phyloP scores from a whole-genome alignment of 1,284 basidiomycete species.

The Erythrobasidium hasegawianum region DNA sequence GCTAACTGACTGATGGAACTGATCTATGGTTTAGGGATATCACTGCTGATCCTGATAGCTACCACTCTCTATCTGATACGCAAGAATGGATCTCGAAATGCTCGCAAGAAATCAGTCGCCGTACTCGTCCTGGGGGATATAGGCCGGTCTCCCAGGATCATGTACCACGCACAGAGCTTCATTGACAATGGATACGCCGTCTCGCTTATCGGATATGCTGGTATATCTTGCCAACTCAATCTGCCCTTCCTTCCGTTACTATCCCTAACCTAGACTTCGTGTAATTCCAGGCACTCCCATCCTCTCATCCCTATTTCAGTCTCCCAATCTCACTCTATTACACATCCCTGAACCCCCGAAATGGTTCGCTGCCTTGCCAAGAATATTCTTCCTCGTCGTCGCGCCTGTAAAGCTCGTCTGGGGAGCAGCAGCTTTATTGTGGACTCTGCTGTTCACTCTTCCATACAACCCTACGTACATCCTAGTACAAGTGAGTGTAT shows the following conservation, averaged over 20 bases:
- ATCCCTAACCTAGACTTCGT: not conserved
- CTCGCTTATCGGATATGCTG: slow-evolving; percentile 78
- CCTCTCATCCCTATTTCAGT: slow-evolving; percentile 62
- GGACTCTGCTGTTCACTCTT: slow-evolving; percentile 61
- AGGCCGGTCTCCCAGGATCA: slow-evolving; percentile 93
- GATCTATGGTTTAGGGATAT: not conserved
- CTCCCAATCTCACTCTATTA: slow-evolving; percentile 62
- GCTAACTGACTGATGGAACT: not conserved
- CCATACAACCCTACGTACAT: slow-evolving; percentile 74
- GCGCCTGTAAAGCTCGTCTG: slow-evolving; percentile 76
- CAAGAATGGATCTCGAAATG: not conserved
- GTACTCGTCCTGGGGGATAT: slow-evolving; percentile 94
- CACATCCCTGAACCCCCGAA: slow-evolving; percentile 65
- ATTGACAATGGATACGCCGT: slow-evolving; percentile 75
- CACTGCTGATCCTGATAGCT: not conserved
- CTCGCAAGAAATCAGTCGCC: slow-evolving; percentile 57
- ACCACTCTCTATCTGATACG: not conserved
- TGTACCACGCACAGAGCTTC: slow-evolving; percentile 95
- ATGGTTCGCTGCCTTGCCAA: slow-evolving; percentile 57
- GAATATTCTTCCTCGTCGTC: slow-evolving; percentile 61
- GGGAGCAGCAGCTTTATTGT: slow-evolving; percentile 64
- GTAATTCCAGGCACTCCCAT: slow-evolving; percentile 65
- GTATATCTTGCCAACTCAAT: slow-evolving; percentile 52
- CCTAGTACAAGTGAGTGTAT: slow-evolving; percentile 82
- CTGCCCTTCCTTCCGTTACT: not conserved